phyloP scores from a whole-genome alignment of 164 flowering plant genomes.

The Vitis rotundifolia region DNA sequence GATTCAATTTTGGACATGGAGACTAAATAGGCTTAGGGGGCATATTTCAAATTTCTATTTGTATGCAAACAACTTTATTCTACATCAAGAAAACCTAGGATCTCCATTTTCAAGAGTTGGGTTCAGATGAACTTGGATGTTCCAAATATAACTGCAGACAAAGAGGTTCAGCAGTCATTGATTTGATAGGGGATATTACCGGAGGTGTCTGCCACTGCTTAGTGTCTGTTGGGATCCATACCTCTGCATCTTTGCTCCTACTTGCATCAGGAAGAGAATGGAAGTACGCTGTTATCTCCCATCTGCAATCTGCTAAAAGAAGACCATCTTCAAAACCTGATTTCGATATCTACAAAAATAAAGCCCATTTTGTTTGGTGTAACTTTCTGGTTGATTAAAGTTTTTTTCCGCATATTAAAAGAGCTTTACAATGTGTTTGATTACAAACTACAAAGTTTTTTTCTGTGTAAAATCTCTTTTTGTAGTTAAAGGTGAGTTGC shows the following conservation, averaged over 20 bases:
- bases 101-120: conserved; percentile 19
- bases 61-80: no score
- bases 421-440: no score
- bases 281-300: conserved; percentile 90
- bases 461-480: no score
- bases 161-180: conserved; percentile 74
- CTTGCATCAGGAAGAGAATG: conserved; percentile 50
- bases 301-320: conserved; percentile 63
- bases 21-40: no score
- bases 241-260: conserved; percentile 54
- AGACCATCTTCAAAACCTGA: neutral
- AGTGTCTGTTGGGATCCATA: conserved; percentile 85
- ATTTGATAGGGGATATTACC: conserved; percentile 80
- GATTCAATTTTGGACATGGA: no score
- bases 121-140: conserved; percentile 55
- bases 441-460: no score
- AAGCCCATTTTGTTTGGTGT: neutral
- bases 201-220: conserved; percentile 89
- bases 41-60: no score
- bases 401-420: no score
- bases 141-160: conserved; percentile 80
- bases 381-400: no score
- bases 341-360: neutral
- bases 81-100: no score
- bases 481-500: no score